These are phyloP conservation scores for Bipolaris oryzae DNA, from an alignment of 2,329 filamentous ascomycete genomes.

Conservation along the genomic window DNA sequence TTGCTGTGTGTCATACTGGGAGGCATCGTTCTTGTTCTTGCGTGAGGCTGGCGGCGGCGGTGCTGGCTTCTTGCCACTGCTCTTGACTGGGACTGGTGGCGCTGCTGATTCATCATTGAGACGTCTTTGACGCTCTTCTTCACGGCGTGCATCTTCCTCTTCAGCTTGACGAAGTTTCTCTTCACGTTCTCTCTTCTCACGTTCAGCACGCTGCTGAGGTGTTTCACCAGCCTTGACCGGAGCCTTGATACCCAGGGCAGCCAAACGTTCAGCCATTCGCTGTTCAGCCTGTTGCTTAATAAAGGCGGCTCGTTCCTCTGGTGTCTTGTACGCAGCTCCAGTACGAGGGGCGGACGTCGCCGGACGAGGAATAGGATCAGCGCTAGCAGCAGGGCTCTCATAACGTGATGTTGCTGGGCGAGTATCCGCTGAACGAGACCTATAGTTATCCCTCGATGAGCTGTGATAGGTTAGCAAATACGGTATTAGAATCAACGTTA, in stretches of 20 bases:
- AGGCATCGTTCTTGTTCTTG: constrained; percentile 65
- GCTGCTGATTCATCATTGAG: constrained; percentile 76
- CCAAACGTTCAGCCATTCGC: constrained; percentile 94
- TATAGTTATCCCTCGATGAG: constrained; percentile 40
- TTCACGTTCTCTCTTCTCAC: constrained; percentile 85
- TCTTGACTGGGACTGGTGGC: constrained; percentile 60
- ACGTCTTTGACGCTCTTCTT: constrained; percentile 83
- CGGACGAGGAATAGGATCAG: constrained; percentile 60
- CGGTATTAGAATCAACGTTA: background rate
- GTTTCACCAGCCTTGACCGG: constrained; percentile 80
- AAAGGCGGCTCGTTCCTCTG: constrained; percentile 91
- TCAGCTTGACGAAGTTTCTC: constrained; percentile 88
- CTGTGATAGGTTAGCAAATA: constrained; percentile 22
- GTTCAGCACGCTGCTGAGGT: constrained; percentile 81
- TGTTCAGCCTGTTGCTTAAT: constrained; percentile 97
- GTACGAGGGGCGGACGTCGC: constrained; percentile 61
- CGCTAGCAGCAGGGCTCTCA: constrained; percentile 57
- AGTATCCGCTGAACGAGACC: constrained; percentile 48
- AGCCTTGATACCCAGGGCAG: constrained; percentile 88
- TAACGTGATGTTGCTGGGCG: constrained; percentile 49
- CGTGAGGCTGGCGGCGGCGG: constrained; percentile 75
- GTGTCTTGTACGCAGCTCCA: constrained; percentile 80
- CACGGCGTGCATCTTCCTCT: constrained; percentile 88
- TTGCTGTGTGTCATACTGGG: constrained; percentile 62
- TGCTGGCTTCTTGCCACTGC: constrained; percentile 60